Conservation (phyloP, 2,329 filamentous ascomycete species). For the Trichoderma guizhouense region DNA sequence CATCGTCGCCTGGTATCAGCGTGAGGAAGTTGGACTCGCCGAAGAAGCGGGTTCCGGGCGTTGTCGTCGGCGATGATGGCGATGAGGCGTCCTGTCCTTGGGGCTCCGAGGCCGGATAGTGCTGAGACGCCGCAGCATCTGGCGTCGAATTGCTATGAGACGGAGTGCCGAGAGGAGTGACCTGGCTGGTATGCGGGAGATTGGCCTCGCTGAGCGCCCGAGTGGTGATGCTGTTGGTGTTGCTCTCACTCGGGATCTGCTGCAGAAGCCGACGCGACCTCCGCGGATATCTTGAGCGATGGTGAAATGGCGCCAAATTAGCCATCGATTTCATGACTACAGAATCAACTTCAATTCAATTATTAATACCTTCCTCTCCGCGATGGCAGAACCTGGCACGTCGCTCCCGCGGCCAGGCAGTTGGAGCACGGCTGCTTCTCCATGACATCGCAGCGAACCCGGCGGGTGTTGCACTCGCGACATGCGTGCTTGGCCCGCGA, state of each 20-base stretch:
- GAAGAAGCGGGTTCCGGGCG: constrained; percentile 33
- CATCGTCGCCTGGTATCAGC: constrained; percentile 29
- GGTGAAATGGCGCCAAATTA: background rate
- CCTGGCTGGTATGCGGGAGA: background rate
- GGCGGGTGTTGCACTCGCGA: constrained; percentile 33
- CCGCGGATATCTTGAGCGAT: constrained; percentile 25
- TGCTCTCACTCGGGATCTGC: constrained; percentile 14
- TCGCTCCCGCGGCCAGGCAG: constrained; percentile 26
- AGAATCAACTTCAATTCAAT: background rate
- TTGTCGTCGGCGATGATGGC: constrained; percentile 7
- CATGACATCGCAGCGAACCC: constrained; percentile 36
- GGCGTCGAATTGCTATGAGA: background rate
- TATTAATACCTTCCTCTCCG: constrained; percentile 32
- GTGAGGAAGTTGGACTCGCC: constrained; percentile 41
- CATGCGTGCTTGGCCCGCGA: constrained; percentile 36
- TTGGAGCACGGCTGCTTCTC: constrained; percentile 34
- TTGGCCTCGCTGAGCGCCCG: background rate
- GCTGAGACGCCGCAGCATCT: background rate
- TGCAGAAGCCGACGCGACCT: constrained; percentile 23
- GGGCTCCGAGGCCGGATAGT: background rate
- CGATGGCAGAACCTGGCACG: constrained; percentile 34
- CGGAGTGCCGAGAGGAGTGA: background rate
- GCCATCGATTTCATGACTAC: background rate
- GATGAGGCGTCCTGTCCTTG: constrained; percentile 4
- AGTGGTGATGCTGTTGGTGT: background rate